Conservation (phyloP, 495 filamentous ascomycete species). For the Neurospora tetrasperma region DNA sequence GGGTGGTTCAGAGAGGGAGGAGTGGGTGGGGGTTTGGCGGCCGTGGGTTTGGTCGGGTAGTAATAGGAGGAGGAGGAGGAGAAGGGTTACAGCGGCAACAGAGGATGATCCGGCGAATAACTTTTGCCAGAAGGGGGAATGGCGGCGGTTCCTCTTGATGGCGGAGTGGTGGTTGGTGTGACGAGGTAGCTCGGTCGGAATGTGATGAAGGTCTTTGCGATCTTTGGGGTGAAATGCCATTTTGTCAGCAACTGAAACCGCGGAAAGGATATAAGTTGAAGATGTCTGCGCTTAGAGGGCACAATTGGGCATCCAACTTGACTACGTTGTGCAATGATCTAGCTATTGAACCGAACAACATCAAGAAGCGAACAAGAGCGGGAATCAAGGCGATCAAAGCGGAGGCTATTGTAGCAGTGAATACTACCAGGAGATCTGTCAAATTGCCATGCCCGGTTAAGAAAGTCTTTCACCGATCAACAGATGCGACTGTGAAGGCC, state of each 20-base stretch:
- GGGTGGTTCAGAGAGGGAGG: neutral
- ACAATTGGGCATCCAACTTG: neutral
- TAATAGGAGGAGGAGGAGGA: neutral
- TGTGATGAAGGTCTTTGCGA: neutral
- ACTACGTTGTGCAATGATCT: neutral
- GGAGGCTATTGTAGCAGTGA: neutral
- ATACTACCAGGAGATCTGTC: neutral
- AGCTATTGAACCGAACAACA: neutral
- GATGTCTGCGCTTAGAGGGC: neutral
- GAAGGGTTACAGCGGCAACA: neutral
- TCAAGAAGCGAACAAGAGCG: neutral
- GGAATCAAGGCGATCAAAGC: neutral
- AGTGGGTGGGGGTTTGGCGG: neutral
- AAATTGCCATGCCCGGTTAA: neutral
- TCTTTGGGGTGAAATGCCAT: neutral
- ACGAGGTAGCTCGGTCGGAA: neutral
- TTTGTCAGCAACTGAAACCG: neutral
- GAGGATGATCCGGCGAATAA: neutral
- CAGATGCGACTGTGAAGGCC: neutral
- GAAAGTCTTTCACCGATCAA: neutral
- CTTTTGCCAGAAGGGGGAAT: neutral
- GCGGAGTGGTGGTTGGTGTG: neutral
- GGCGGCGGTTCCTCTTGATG: neutral
- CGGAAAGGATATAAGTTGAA: no score
- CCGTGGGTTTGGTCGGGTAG: neutral